Evolutionary conservation across 1,139 yeast species (phyloP).

Genomic region (Chernovozyma sophiae-reginae): DNA sequence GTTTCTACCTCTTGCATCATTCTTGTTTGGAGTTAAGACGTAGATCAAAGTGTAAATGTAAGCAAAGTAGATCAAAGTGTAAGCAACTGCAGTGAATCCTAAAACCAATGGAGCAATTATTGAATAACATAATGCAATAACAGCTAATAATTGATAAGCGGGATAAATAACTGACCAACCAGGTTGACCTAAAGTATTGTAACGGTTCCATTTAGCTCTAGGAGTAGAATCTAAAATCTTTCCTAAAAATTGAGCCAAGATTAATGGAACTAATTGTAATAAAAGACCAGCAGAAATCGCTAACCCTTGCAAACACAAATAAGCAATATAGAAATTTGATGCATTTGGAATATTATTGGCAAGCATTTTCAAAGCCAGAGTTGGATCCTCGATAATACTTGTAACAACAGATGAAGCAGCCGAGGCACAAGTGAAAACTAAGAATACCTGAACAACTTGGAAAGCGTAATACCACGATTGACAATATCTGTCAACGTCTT

Average conservation of each 20-base stretch:
- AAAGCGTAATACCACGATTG: slow-evolving; percentile 87
- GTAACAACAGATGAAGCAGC: slow-evolving; percentile 71
- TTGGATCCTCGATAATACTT: slow-evolving; percentile 51
- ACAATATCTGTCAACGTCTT: slow-evolving; percentile 72
- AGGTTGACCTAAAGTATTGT: slow-evolving; percentile 39
- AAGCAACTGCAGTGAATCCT: slow-evolving; percentile 45
- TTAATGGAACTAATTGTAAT: slow-evolving; percentile 40
- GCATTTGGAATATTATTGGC: slow-evolving; percentile 63
- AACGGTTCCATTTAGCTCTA: slow-evolving; percentile 46
- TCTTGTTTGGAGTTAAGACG: slow-evolving; percentile 49
- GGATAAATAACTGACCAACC: slow-evolving; percentile 41
- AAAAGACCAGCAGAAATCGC: slow-evolving; percentile 35
- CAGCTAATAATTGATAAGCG: slow-evolving; percentile 33
- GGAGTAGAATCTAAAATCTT: slow-evolving; percentile 44
- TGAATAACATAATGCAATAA: slow-evolving; percentile 38
- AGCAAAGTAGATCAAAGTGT: slow-evolving; percentile 50
- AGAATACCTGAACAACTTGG: slow-evolving; percentile 80
- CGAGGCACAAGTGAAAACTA: slow-evolving; percentile 77
- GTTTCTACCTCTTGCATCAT: slow-evolving; percentile 62
- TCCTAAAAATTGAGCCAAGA: slow-evolving; percentile 44
- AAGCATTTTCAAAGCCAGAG: slow-evolving; percentile 51
- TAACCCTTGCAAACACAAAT: slow-evolving; percentile 44
- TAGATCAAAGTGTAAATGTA: slow-evolving; percentile 55
- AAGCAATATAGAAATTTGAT: slow-evolving; percentile 65
- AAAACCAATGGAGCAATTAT: slow-evolving; percentile 45